Base-by-base conservation (phyloP, 1,284 basidiomycete species). In the Rhodotorula sp. region DNA sequence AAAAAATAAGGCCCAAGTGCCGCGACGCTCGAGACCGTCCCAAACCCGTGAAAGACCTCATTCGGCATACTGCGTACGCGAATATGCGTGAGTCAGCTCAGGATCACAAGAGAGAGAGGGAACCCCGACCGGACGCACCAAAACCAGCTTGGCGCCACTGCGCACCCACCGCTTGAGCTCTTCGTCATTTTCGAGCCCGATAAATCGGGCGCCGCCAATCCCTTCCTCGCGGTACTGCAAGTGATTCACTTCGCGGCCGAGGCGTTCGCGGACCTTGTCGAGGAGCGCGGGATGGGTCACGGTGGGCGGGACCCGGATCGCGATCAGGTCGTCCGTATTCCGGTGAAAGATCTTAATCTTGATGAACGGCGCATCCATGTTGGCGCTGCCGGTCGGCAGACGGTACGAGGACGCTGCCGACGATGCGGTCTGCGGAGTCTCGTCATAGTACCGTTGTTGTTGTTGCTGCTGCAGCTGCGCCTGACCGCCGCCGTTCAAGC, bases 321-420 rank as follows among this genome's bases (percentile, higher is more conserved):
- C 95, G 71, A 99, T 93, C 63, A 99, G 84, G 80, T 98, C 95
- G 79, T 97, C 92, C 37, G 93, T 89, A 70, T 89, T 85, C 45
- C 90, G 86, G 80, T 96, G 90, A 79, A 95, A 96, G 66, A 99
- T 93, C 83, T 99, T 99, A 83, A 99, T 96, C 83, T 97, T 97
- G 77, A 97, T 86, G 81, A 94, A 95, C 49, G 92, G 87, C 86
- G 75, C 89, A 90, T 64, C 84, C 61, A 66, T 74, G n/a, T 75
- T 72, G 42, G 74, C 74, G 22, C 33, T 75, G 29, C 75, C 75
- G 57, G 72, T 62, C 12, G 75, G 75, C 2, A 59, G 33, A 2
- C 44, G 54, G 15, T 54, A 48, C 37, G 37, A 42, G 5, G 56
- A 33, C 51, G 51, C 37, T 14, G 62, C 18, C 14, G 37, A 33